Base-by-base conservation (phyloP, 2,329 filamentous ascomycete genomes). In the Chalaropsis ovoidea region DNA sequence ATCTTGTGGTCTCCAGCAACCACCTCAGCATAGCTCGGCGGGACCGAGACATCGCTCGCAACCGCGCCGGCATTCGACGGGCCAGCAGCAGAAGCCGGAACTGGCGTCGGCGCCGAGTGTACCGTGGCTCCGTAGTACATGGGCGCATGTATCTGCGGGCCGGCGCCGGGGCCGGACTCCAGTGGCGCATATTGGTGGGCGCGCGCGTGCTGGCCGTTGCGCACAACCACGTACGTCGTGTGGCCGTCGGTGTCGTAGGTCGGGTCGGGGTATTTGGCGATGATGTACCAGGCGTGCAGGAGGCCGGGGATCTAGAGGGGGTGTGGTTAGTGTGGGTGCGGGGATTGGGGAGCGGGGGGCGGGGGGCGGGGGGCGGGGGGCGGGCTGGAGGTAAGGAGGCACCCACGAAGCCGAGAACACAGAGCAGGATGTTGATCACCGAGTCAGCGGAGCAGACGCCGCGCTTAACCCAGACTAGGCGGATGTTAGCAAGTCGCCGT, bases 261-360 rank as follows among this genome's bases (percentile, higher is more conserved):
- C 49, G 82, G 70, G 68, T 96, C 93, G 67, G 94, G 94, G 75
- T 87, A 89, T 73, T 89, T 88, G 72, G 89, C 84, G 76, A 99
- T 96, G 76, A 97, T 95, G 81, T 97, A 99, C 93, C 94, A 97
- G 69, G 92, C 85, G 78, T 99, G 94, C 1, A 99, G 79, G 62
- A 97, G 87, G 68, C 93, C 93, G 22, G 93, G 93, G 68, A 97
- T 76, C 78, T 81, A 11, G 24, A 2, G 31, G n/a, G 60, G 19
- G 13, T 8, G n/a, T n/a, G 3, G 39, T 31, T 64, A 45, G 24
- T 49, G 3, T 10, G 15, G 19, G 8, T 42, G n/a, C 15, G 11
- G 10, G 45, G 5, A 64, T 2, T 8, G 41, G 43, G 61, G 47
- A 24, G 42, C 13, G n/a, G 31, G 22, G 43, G 19, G n/a, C n/a